A percentile compares a stretch with the other conserved stretches of the same genome.
Conservation (phyloP, 2,329 filamentous ascomycete genomes). For the Beauveria australis region DNA sequence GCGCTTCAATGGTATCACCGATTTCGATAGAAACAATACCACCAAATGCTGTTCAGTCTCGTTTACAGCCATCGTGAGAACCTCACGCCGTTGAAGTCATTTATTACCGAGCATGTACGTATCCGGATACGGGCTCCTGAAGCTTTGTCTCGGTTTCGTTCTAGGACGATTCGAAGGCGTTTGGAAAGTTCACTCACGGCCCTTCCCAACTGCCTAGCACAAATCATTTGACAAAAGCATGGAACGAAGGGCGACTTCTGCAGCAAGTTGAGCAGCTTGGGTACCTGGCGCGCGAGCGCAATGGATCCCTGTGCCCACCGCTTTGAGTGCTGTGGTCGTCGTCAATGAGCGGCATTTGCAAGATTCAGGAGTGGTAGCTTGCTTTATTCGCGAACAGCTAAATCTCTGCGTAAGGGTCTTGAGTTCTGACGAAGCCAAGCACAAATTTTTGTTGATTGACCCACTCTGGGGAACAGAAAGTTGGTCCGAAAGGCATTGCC, state of each 20-base stretch:
- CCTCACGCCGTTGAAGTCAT: conserved; percentile 85
- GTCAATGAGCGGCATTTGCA: conserved; percentile 67
- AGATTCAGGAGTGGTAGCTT: conserved; percentile 70
- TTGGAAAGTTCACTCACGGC: conserved; percentile 77
- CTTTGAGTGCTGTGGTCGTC: conserved; percentile 76
- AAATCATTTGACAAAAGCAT: conserved; percentile 75
- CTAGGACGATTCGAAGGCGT: conserved; percentile 56
- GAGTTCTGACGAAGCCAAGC: conserved; percentile 71
- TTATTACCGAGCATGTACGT: conserved; percentile 73
- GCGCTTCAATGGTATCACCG: conserved; percentile 73
- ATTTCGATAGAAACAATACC: conserved; percentile 58
- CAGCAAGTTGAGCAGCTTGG: conserved; percentile 83
- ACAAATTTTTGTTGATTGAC: conserved; percentile 88
- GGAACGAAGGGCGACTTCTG: conserved; percentile 73
- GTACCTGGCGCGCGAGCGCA: conserved; percentile 69
- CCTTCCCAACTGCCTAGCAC: conserved; percentile 70
- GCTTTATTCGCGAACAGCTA: conserved; percentile 75
- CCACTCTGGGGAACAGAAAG: conserved; percentile 82
- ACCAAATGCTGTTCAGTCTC: conserved; percentile 72
- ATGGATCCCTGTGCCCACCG: conserved; percentile 72
- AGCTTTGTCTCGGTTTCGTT: conserved; percentile 64
- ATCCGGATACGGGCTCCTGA: conserved; percentile 58
- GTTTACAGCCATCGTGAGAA: conserved; percentile 73
- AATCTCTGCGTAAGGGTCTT: conserved; percentile 76
- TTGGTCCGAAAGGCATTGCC: conserved; percentile 78